phyloP scores from a whole-genome alignment of 345 rosid genomes.

The Ceriops tagal region DNA sequence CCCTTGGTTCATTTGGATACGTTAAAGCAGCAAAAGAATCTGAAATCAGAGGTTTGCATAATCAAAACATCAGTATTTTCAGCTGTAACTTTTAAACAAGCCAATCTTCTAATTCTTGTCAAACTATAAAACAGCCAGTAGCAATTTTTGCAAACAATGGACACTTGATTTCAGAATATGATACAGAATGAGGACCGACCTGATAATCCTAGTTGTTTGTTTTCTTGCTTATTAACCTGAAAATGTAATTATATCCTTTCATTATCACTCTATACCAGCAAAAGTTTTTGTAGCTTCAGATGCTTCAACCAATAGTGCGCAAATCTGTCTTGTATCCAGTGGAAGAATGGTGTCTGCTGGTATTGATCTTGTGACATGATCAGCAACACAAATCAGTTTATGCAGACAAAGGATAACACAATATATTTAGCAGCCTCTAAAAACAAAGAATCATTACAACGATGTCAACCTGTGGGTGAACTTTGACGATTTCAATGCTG shows the following conservation, averaged over 20 bases:
- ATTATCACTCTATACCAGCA: conserved; percentile 20
- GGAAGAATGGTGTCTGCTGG: conserved; percentile 23
- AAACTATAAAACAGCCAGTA: too few species aligned
- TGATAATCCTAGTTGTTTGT: background rate
- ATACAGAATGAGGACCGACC: background rate
- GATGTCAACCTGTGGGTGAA: conserved; percentile 27
- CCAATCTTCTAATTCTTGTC: too few species aligned
- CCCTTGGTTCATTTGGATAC: too few species aligned
- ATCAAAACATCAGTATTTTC: too few species aligned
- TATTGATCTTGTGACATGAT: conserved; percentile 17
- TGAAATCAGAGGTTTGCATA: too few species aligned
- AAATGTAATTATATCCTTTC: background rate
- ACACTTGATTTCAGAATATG: background rate
- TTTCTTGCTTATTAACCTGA: background rate
- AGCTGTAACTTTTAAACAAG: too few species aligned
- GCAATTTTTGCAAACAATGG: background rate
- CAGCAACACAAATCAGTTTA: conserved; percentile 3
- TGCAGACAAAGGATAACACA: background rate
- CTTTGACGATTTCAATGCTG: conserved; percentile 23
- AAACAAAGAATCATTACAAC: background rate
- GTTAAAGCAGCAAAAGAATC: too few species aligned
- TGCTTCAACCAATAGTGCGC: conserved; percentile 25
- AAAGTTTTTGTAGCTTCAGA: conserved; percentile 32
- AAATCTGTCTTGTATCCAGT: conserved; percentile 20
- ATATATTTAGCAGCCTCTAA: background rate